These are phyloP conservation scores for Dentipellis sp. DNA, from an alignment of 768 basidiomycete species.

Conservation along the genomic window DNA sequence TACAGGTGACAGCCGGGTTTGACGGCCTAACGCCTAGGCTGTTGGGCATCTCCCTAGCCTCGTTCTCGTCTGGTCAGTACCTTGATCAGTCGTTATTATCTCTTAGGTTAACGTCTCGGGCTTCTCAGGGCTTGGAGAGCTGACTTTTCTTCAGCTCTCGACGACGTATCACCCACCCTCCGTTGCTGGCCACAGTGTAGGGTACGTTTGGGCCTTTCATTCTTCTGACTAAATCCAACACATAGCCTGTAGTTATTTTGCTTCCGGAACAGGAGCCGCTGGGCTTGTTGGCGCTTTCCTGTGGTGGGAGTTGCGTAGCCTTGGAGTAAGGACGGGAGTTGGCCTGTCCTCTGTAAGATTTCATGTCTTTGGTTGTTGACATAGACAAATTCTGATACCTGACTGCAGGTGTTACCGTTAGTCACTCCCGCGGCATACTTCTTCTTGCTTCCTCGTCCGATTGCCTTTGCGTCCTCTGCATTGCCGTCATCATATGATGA, in stretches of 20 bases:
- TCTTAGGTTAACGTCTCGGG: not conserved
- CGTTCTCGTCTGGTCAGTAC: constrained; percentile 4
- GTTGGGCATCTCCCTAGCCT: constrained; percentile 13
- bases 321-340: constrained; percentile 80
- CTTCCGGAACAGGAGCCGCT: constrained; percentile 90
- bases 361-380: not conserved
- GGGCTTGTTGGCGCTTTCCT: constrained; percentile 87
- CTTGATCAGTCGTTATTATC: not conserved
- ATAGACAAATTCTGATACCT: not conserved
- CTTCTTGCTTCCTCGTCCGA: constrained; percentile 61
- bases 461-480: constrained; percentile 35
- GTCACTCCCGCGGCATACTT: constrained; percentile 71
- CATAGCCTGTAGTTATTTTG: constrained; percentile 61
- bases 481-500: constrained; percentile 17
- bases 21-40: constrained; percentile 7
- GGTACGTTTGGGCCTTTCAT: constrained; percentile 29
- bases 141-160: constrained; percentile 92
- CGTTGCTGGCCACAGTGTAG: constrained; percentile 72
- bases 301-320: constrained; percentile 87
- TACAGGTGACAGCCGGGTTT: constrained; percentile 12
- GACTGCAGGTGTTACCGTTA: constrained; percentile 65
- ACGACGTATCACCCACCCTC: constrained; percentile 65
- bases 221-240: not conserved
- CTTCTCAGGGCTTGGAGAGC: constrained; percentile 72
- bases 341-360: constrained; percentile 68